A percentile compares a stretch with the other conserved stretches of the same genome.
These are phyloP conservation scores for Fusarium sp. DNA, from an alignment of 2,329 filamentous ascomycete species.

Conservation along the genomic window DNA sequence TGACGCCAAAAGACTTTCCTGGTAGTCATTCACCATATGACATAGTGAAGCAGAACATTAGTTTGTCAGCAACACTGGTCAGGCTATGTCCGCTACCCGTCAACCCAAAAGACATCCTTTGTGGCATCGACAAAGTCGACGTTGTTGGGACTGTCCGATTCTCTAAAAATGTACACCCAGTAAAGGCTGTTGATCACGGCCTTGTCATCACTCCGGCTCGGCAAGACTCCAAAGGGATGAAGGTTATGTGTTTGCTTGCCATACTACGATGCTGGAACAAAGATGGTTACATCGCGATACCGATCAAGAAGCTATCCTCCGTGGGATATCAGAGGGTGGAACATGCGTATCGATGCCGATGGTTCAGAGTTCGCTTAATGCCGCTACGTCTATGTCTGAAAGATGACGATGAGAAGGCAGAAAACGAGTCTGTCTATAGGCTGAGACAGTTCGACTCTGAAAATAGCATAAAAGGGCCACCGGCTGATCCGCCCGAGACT, in stretches of 20 bases:
- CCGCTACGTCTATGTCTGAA: conserved; percentile 4
- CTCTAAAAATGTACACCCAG: neutral
- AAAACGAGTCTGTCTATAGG: neutral
- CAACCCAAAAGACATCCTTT: neutral
- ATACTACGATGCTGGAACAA: conserved; percentile 15
- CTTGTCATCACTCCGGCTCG: conserved; percentile 2
- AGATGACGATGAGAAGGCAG: neutral
- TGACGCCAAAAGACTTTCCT: neutral
- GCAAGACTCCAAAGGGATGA: conserved; percentile 9
- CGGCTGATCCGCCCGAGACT: conserved; percentile 16
- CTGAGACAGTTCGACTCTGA: conserved; percentile 14
- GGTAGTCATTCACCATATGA: neutral
- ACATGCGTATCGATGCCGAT: conserved; percentile 10
- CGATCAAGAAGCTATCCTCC: conserved; percentile 7
- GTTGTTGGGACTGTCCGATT: conserved; percentile 7
- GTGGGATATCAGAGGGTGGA: conserved; percentile 11
- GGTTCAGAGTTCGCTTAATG: conserved; percentile 15
- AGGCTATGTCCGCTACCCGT: conserved; percentile 3
- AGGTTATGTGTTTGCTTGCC: conserved; percentile 13
- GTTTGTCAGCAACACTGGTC: conserved; percentile 2
- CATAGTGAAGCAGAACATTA: conserved; percentile 10
- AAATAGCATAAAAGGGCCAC: neutral
- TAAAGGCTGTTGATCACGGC: conserved; percentile 12
- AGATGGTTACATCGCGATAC: conserved; percentile 15
- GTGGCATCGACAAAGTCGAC: neutral